Conservation (phyloP, 108 stramenopile genomes). For the Skeletonema costatum region DNA sequence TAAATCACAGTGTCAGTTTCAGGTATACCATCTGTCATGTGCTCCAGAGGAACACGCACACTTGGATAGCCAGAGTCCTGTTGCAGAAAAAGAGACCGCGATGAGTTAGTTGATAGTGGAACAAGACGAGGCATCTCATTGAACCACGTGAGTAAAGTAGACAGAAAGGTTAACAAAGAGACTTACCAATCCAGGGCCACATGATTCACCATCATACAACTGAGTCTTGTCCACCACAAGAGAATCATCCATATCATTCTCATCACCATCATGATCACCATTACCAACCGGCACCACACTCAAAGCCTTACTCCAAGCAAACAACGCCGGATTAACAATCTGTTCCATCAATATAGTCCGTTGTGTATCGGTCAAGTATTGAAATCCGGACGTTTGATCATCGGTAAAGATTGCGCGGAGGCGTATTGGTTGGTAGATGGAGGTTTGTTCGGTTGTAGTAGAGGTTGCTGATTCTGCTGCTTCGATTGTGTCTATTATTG, state of each 20-base stretch:
- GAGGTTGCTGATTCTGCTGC: not conserved
- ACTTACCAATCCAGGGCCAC: slow-evolving; percentile 69
- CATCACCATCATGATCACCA: not conserved
- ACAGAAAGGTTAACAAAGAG: no score
- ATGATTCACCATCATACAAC: slow-evolving; percentile 66
- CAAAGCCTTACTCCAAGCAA: slow-evolving; percentile 81
- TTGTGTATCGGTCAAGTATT: slow-evolving; percentile 48
- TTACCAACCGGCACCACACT: slow-evolving; percentile 68
- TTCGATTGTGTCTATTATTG: not conserved
- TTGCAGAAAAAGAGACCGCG: no score
- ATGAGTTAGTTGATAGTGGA: not conserved
- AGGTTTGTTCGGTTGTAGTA: not conserved
- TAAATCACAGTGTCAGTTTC: slow-evolving; percentile 83
- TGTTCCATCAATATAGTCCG: slow-evolving; percentile 65
- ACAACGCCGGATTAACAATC: slow-evolving; percentile 72
- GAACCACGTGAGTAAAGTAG: no score
- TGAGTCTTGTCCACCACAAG: slow-evolving; percentile 73
- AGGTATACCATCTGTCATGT: slow-evolving; percentile 59
- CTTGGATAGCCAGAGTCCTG: slow-evolving; percentile 66
- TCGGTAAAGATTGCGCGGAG: slow-evolving; percentile 70
- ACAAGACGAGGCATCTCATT: no score
- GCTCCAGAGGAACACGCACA: slow-evolving; percentile 61
- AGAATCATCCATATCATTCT: slow-evolving; percentile 9
- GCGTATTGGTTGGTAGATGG: slow-evolving; percentile 70
- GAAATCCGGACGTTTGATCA: slow-evolving; percentile 53